Evolutionary conservation across 148 eudicot species (phyloP), one percentile per base, ranked within the genome.

Genomic region (Chenopodium quinoa): DNA sequence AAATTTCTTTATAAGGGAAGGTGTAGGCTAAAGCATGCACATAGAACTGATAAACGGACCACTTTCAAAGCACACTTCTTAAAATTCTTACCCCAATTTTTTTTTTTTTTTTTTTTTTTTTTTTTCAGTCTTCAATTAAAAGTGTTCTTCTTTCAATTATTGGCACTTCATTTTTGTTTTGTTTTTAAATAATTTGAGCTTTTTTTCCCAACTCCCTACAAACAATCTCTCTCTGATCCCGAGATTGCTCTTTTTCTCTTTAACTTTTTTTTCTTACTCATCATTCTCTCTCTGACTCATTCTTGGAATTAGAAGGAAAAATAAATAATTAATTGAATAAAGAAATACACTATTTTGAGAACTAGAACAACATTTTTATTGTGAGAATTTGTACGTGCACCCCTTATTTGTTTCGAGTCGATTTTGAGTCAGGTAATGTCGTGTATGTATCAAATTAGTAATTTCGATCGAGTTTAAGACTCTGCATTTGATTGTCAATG

Each of bases 141-240:
- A 64, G 40, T 31, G 75, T 58, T 16, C 13, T 67, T 66, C 78
- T 75, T 72, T 78, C 80, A 87, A 83, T 89, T 78, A 83, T 89
- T 85, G 85, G 83, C 56, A 81, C 78, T 79, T 79, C 75, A 82
- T 84, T 62, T 79, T 67, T 64, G 4, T 40, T 71, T 71, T 71
- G 4, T 37, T 37, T 40, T 37, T 34, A 6, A 9, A 19, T 17
- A 7, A n/a, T 32, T 78, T 80, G 79, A 32, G 62, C 80, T 71
- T 40, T 76, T 76, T 80, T 80, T 77, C 77, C 78, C 83, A 62
- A 31, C 71, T 46, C 77, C 83, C 83, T 75, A 84, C 80, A 76
- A 80, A 80, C 73, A 70, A 84, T 81, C 78, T 67, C 75, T 67
- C 84, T 71, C 86, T 87, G 86, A 89, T 87, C 90, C 90, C 90